Percentiles rank a stretch among this genome's conserved stretches.
These are phyloP conservation scores for Daedalea quercina DNA, from an alignment of 768 basidiomycete species.

Conservation along the genomic window DNA sequence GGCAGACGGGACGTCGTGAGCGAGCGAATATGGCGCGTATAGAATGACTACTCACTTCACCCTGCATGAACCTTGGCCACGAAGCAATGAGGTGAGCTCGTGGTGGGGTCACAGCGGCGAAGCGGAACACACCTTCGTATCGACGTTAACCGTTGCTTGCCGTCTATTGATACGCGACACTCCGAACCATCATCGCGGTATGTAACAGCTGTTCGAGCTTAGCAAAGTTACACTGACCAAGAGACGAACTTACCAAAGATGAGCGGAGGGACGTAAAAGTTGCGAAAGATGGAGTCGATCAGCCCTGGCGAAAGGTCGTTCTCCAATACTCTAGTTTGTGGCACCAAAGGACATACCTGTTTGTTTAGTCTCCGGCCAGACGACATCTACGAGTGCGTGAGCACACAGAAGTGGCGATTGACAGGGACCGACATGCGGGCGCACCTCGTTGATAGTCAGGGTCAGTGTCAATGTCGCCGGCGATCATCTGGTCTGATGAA, in stretches of 20 bases:
- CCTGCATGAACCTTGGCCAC: slow-evolving; percentile 54
- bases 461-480: slow-evolving; percentile 60
- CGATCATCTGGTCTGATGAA: slow-evolving; percentile 52
- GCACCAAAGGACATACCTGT: slow-evolving; percentile 25
- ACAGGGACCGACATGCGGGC: slow-evolving; percentile 2
- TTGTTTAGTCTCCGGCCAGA: slow-evolving; percentile 76
- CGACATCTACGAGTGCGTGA: slow-evolving; percentile 45
- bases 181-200: slow-evolving; percentile 57
- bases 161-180: slow-evolving; percentile 65
- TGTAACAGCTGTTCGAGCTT: slow-evolving; percentile 36
- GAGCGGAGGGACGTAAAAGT: slow-evolving; percentile 75
- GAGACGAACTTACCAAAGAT: slow-evolving; percentile 51
- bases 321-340: not conserved
- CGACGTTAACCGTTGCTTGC: slow-evolving; percentile 76
- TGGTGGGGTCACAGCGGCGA: not conserved
- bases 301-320: slow-evolving; percentile 28
- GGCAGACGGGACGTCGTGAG: not conserved
- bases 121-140: slow-evolving; percentile 50
- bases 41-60: slow-evolving; percentile 19
- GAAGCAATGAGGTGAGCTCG: not conserved
- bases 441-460: slow-evolving; percentile 76
- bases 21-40: not conserved
- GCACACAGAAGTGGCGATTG: not conserved
- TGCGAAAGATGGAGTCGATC: slow-evolving; percentile 73
- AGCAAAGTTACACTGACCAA: not conserved